Conservation (phyloP, 2,329 filamentous ascomycete genomes). For the Colletotrichum graminicola region DNA sequence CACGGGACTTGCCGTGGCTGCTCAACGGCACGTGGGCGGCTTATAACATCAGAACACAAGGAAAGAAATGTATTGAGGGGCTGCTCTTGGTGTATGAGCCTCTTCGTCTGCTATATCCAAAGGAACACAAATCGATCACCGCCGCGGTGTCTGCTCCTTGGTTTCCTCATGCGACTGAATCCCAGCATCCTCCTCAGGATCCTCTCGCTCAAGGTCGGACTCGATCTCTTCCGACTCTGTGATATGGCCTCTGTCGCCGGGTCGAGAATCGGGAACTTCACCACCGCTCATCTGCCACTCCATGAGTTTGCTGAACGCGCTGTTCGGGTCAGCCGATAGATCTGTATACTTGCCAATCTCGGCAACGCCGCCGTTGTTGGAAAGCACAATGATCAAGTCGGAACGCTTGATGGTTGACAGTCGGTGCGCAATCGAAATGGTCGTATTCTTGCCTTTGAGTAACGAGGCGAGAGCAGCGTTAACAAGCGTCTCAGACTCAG, state of each 20-base stretch:
- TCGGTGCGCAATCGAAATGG: conserved; percentile 96
- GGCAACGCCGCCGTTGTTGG: conserved; percentile 86
- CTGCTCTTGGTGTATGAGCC: background rate
- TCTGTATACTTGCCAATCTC: conserved; percentile 88
- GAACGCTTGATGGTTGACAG: conserved; percentile 96
- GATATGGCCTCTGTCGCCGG: conserved; percentile 55
- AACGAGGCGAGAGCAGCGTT: conserved; percentile 88
- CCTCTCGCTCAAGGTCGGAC: conserved; percentile 58
- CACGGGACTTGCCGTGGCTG: conserved; percentile 11
- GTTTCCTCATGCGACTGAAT: conserved; percentile 32
- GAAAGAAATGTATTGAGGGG: background rate
- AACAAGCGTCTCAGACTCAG: conserved; percentile 95
- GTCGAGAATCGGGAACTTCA: conserved; percentile 62
- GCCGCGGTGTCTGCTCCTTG: conserved; percentile 33
- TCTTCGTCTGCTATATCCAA: background rate
- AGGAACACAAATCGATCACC: background rate
- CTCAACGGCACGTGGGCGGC: background rate
- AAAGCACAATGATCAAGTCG: conserved; percentile 93
- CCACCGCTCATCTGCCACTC: conserved; percentile 97
- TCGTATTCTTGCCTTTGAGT: conserved; percentile 90
- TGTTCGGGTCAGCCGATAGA: conserved; percentile 78
- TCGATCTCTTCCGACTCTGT: conserved; percentile 66
- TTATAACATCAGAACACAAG: conserved; percentile 25
- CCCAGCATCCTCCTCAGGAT: conserved; percentile 44
- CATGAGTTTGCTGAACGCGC: conserved; percentile 95